Base-by-base conservation (phyloP, 2,329 filamentous ascomycete genomes). In the Cercospora sp. region DNA sequence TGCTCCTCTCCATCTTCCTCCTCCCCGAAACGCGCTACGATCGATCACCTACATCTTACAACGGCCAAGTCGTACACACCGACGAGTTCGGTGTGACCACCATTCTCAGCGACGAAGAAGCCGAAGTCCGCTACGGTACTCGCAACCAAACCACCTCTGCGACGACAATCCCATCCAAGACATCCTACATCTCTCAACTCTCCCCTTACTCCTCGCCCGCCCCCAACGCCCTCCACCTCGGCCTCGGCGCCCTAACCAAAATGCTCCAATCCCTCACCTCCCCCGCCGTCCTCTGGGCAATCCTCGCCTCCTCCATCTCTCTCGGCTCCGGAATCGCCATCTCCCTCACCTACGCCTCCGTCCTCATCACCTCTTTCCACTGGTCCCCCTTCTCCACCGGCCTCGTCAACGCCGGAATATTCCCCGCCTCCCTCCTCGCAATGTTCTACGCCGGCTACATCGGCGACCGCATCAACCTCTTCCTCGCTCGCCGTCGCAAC, bases 11-110 rank as follows among this genome's bases (percentile, higher is more conserved):
- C 66, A 58, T 82, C 71, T 76, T 82, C 69, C 64, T 78, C 64
- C 72, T 80, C 64, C 77, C 84, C 67, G 77, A 86, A 77, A 77
- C 81, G 0, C 73, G 75, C 20, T 82, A 79, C 67, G 68, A 76
- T n/a, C 77, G 80, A 0, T 76, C 76, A 0, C 73, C 78, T 0
- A 74, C 77, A n/a, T 72, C 74, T 1, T 28, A 80, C 10, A 75
- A 80, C 33, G 79, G 78, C 0, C 76, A 77, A 5, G 69, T 80
- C 9, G 71, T 81, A 1, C 65, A 80, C 30, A 81, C 80, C 0
- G 81, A 81, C 63, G 77, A 80, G 39, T 81, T 80, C 62, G 78
- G 78, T 1, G 78, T 80, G 9, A 81, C 80, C 0, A 75, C 72
- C 1, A 69, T 80, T 55, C 71, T 81, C 3, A 65, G 72, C 0